Evolutionary conservation across 75 land plant species (phyloP).

Genomic region (Adiantum capillusveneris): DNA sequence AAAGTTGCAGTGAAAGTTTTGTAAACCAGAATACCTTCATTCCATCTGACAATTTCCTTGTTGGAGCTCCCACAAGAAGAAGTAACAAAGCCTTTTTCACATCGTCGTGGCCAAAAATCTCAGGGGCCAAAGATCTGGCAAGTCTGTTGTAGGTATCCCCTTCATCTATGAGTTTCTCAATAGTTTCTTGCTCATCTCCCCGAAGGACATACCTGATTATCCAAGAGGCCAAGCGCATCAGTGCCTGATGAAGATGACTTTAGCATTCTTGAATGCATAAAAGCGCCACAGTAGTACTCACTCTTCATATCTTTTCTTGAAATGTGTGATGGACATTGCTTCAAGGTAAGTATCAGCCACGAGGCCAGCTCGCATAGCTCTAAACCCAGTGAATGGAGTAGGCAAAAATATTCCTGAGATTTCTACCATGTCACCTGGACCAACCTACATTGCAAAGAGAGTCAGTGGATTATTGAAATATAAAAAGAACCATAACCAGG

Average conservation of each 20-base stretch:
- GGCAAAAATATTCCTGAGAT: constrained; percentile 94
- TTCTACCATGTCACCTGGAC: constrained; percentile 95
- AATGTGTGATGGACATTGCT: constrained; percentile 90
- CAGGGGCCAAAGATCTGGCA: constrained; percentile 86
- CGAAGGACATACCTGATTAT: constrained; percentile 79
- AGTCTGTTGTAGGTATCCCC: constrained; percentile 86
- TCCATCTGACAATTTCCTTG: constrained; percentile 83
- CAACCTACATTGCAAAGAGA: constrained; percentile 46
- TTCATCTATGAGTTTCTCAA: constrained; percentile 73
- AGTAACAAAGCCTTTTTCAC: constrained; percentile 89
- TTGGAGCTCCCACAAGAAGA: constrained; percentile 96
- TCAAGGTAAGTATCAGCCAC: constrained; percentile 97
- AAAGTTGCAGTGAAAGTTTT: not conserved
- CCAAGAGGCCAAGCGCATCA: too few relatives aligned
- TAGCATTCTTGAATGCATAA: constrained; percentile 1
- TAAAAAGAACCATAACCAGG: too few relatives aligned
- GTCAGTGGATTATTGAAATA: too few relatives aligned
- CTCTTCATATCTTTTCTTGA: constrained; percentile 99
- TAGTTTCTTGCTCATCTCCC: constrained; percentile 79
- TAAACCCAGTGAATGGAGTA: constrained; percentile 85
- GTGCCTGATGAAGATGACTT: not conserved
- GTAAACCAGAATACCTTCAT: constrained; percentile 64
- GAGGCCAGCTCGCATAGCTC: constrained; percentile 93
- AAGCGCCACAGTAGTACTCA: constrained; percentile 25
- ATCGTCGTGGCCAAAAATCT: constrained; percentile 98